Evolutionary conservation across 208 protist species (phyloP), one percentile per base, ranked within the genome.

Genomic region (Leishmania mexicana): DNA sequence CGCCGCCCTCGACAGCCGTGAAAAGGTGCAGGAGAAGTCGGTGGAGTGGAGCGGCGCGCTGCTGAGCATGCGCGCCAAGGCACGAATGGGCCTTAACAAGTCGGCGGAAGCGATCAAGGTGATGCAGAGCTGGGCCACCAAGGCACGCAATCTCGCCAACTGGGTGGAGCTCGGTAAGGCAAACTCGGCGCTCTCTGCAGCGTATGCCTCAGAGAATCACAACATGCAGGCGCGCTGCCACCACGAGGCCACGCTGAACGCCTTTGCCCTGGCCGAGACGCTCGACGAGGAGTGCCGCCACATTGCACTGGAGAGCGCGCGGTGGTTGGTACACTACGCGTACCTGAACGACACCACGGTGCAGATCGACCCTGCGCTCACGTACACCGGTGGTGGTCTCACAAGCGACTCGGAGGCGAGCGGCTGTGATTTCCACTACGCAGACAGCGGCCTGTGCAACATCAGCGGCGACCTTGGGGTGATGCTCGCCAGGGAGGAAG

Each of bases 321-420:
- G 91, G 4, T 97, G 95, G 93, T 86, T 97, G 13, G 89, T 96
- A 74, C 92, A 96, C 77, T 85, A 96, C 81, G 94, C 90, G 85
- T 96, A 96, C 87, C 85, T 96, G 3, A 95, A 92, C 78, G 81
- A 90, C 31, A 92, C 94, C 71, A 82, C 90, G 21, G 89, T 96
- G 49, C 83, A 89, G 76, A 81, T 96, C 10, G 75, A 88, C 79
- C 79, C 76, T 3, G 49, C 76, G 24, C 65, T 87, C 15, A 79
- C 78, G 45, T 81, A 83, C 65, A 71, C 76, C 19, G 68, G 76
- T 1, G 75, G 78, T 19, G 74, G 78, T 35, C 42, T 75, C 38
- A 77, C 81, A n/a, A 81, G 81, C 47, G 81, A 78, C 70, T 81
- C 85, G 42, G 81, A 82, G 75, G 64, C 49, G 35, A 82, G 81